Percentiles rank a stretch among this genome's conserved stretches.
Conservation (phyloP, 2,329 filamentous ascomycete species). For the Cladosporium sp. region DNA sequence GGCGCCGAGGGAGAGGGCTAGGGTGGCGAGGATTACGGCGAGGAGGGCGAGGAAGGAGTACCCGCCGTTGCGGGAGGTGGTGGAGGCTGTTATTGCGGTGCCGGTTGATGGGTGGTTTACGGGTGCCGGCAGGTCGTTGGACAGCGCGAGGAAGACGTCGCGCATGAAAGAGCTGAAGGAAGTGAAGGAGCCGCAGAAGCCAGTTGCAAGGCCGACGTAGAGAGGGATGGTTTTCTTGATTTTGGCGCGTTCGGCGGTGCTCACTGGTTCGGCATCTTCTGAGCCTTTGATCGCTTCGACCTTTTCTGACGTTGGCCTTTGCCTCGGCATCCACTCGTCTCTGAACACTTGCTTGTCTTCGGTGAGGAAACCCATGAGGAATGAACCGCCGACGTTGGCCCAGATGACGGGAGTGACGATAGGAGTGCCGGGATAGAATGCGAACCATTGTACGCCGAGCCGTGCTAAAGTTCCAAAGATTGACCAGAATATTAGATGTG, state of each 20-base stretch:
- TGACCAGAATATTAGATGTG: conserved; percentile 81
- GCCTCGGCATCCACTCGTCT: conserved; percentile 55
- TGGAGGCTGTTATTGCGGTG: conserved; percentile 23
- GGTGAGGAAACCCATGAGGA: conserved; percentile 79
- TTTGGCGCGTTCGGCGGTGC: conserved; percentile 39
- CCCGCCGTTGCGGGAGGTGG: conserved; percentile 58
- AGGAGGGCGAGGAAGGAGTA: conserved; percentile 80
- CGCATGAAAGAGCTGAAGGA: conserved; percentile 84
- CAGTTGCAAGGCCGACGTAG: conserved; percentile 81
- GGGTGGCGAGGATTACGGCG: conserved; percentile 68
- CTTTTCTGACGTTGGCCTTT: conserved; percentile 20
- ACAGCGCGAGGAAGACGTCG: conserved; percentile 73
- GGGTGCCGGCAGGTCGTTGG: conserved; percentile 64
- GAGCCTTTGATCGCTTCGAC: conserved; percentile 31
- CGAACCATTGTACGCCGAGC: conserved; percentile 74
- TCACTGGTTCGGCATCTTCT: conserved; percentile 29
- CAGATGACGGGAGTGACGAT: conserved; percentile 72
- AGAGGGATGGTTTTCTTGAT: conserved; percentile 82
- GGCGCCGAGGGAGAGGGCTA: conserved; percentile 65
- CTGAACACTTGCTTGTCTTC: conserved; percentile 76
- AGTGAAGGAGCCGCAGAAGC: conserved; percentile 85
- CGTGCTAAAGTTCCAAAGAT: conserved; percentile 80
- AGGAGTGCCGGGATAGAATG: conserved; percentile 73
- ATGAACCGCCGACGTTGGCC: conserved; percentile 79
- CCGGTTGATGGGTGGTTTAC: conserved; percentile 33